Evolutionary conservation across 352 stramenopile species (phyloP), one percentile per base, ranked within the genome.

Genomic region (Phytophthora citricola): DNA sequence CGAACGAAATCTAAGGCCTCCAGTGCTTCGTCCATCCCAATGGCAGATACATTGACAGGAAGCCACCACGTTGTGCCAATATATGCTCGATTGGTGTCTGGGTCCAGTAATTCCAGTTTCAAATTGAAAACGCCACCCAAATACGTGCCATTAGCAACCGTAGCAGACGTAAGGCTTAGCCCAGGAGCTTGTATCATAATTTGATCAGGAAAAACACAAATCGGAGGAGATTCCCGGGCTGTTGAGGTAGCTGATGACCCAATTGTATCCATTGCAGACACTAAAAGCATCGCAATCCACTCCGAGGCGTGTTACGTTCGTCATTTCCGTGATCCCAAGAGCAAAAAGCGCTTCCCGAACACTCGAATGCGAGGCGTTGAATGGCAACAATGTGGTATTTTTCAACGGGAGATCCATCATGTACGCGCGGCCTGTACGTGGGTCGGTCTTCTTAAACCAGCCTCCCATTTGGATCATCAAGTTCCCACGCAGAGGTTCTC

Each of bases 101-200:
- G 48, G 24, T 90, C 83, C 0, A 81, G 46, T 2, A 94, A 66
- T 31, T 89, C 73, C 7, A 94, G 71, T 5, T 50, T 58, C 24
- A 94, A 58, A 9, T 68, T 79, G 47, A 94, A 94, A 6, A 38
- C 73, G 0, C 85, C 85, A n/a, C 72, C 69, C 5, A 94, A 66
- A 51, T 91, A 94, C 26, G 85, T 94, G 6, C 85, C 85, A 27
- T 94, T 94, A 0, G 83, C 80, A 11, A 92, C 39, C 0, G 85
- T 92, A 6, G 48, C 56, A 0, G 75, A 51, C 0, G 55, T 52
- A 6, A 74, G 26, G 5, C 17, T 48, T 38, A 92, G 15, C 1
- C 67, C 49, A 0, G 75, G 58, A 14, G 71, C 76, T 44, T 60
- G 53, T 2, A 69, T 70, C n/a, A 80, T 79, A 2, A 81, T 55